These are phyloP conservation scores for Discostella stelligera DNA, from an alignment of 352 stramenopile species.

Conservation along the genomic window DNA sequence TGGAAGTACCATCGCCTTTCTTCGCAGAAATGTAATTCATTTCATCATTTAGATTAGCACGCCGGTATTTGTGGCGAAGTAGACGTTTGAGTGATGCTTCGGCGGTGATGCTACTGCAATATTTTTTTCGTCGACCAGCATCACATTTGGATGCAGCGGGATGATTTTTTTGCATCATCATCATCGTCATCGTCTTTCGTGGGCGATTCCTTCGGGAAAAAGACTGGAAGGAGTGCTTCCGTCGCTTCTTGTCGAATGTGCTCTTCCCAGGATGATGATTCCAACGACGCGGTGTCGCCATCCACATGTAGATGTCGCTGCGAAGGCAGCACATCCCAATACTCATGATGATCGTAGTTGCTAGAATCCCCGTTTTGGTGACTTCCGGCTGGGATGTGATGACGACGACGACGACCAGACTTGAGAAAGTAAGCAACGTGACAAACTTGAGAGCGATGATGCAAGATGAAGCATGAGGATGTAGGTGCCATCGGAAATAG, in stretches of 20 bases:
- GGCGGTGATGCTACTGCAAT: constrained; percentile 23
- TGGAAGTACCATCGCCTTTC: neutral
- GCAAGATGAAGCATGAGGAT: too few species aligned
- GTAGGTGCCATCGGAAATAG: too few species aligned
- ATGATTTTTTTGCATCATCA: neutral
- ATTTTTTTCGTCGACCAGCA: neutral
- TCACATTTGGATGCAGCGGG: neutral
- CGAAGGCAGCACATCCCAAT: too few species aligned
- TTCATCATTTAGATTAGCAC: neutral
- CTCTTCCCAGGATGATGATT: constrained; percentile 19
- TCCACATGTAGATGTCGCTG: too few species aligned
- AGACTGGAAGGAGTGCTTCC: constrained; percentile 37
- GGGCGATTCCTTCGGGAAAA: constrained; percentile 28
- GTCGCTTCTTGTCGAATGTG: constrained; percentile 32
- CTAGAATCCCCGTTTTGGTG: too few species aligned
- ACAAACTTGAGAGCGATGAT: too few species aligned
- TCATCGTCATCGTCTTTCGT: constrained; percentile 1
- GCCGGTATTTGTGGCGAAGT: constrained; percentile 33
- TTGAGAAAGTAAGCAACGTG: too few species aligned
- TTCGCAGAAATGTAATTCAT: neutral
- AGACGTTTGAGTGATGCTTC: constrained; percentile 41
- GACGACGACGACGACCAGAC: too few species aligned
- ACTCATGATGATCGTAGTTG: too few species aligned
- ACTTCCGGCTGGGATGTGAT: too few species aligned
- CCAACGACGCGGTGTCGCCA: neutral